A percentile compares a stretch with the other conserved stretches of the same genome.
Evolutionary conservation across 495 filamentous ascomycete genomes (phyloP).

Genomic region (Platismatia glauca): DNA sequence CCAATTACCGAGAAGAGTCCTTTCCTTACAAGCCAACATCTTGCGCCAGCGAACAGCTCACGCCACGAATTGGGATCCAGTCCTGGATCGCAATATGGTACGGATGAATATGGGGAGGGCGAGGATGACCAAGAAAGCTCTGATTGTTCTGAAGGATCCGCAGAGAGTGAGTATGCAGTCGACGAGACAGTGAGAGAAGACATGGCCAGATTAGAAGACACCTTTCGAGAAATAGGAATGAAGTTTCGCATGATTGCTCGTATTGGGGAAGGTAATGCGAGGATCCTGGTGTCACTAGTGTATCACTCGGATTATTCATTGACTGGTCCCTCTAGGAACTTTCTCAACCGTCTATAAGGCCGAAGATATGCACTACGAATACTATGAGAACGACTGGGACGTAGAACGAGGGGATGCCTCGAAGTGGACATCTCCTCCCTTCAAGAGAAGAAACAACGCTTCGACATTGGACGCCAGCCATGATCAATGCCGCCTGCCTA

Average conservation of each 20-base stretch:
- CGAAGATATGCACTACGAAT: conserved; percentile 83
- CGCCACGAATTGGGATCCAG: background rate
- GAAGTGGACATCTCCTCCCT: conserved; percentile 53
- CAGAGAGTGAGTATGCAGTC: conserved; percentile 53
- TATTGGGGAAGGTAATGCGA: conserved; percentile 78
- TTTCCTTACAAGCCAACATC: conserved; percentile 11
- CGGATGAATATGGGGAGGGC: conserved; percentile 29
- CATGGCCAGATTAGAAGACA: conserved; percentile 73
- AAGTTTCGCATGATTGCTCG: conserved; percentile 87
- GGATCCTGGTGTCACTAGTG: background rate
- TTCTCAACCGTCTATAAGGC: conserved; percentile 99
- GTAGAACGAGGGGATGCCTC: conserved; percentile 52
- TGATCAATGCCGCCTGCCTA: conserved; percentile 25
- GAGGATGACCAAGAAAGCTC: conserved; percentile 25
- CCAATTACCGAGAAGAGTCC: conserved; percentile 12
- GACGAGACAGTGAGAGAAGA: conserved; percentile 70
- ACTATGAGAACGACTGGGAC: conserved; percentile 84
- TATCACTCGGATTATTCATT: background rate
- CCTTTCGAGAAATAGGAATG: conserved; percentile 72
- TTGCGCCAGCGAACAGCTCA: background rate
- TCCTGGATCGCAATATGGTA: conserved; percentile 23
- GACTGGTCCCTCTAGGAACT: conserved; percentile 50
- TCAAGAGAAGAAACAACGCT: conserved; percentile 39
- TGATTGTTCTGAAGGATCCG: conserved; percentile 35
- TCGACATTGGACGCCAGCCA: conserved; percentile 24